phyloP scores from a whole-genome alignment of 2,329 filamentous ascomycete genomes.

The Blastomyces gilchristii region DNA sequence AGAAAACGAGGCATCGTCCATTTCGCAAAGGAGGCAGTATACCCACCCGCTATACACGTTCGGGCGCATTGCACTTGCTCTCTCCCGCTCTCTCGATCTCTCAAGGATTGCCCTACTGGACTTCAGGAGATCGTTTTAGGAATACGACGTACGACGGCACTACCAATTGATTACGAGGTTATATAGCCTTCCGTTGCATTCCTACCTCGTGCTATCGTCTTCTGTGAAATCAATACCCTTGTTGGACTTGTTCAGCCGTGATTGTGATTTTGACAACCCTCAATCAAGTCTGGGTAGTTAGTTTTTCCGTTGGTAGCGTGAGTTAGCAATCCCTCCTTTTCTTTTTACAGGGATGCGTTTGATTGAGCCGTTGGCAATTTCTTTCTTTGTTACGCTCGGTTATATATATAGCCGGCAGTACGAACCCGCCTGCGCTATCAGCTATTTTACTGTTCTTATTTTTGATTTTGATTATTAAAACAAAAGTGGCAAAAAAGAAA shows the following conservation, averaged over 20 bases:
- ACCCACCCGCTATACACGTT: neutral
- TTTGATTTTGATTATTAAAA: neutral
- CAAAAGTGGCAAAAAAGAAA: neutral
- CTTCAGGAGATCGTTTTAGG: neutral
- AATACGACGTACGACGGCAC: constrained; percentile 8
- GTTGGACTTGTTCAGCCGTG: constrained; percentile 1
- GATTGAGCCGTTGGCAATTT: neutral
- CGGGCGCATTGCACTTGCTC: neutral
- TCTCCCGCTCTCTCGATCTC: neutral
- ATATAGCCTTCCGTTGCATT: neutral
- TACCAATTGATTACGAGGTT: constrained; percentile 4
- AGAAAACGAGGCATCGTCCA: neutral
- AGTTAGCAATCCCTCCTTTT: neutral
- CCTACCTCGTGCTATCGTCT: neutral
- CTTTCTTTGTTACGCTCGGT: constrained; percentile 1
- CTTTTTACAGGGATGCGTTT: constrained; percentile 1
- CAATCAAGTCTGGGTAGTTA: neutral
- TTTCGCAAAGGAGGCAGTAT: neutral
- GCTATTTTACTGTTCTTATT: neutral
- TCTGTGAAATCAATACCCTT: neutral
- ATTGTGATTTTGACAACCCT: neutral
- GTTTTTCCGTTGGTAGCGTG: constrained; percentile 1
- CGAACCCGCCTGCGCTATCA: neutral
- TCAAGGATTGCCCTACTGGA: neutral
- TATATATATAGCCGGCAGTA: constrained; percentile 10